A percentile compares a stretch with the other conserved stretches of the same genome.
phyloP scores from a whole-genome alignment of 345 rosid species.

The Stellera chamaejasme region DNA sequence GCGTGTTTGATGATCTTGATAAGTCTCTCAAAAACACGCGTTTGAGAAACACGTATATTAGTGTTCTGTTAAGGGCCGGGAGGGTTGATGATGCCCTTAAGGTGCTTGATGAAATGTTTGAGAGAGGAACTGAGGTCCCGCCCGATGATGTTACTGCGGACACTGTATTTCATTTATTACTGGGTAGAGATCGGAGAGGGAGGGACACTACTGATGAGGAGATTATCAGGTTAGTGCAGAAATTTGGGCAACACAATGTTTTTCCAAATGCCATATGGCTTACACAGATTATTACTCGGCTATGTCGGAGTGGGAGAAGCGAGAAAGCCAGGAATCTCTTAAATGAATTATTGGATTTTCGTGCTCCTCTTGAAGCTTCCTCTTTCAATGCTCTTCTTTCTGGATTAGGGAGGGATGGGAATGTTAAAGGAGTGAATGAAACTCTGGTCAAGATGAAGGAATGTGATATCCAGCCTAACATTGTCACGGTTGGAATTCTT shows the following conservation, averaged over 20 bases:
- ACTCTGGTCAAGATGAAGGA: constrained; percentile 52
- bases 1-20: constrained; percentile 37
- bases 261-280: constrained; percentile 41
- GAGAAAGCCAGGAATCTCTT: constrained; percentile 42
- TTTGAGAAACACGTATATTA: constrained; percentile 36
- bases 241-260: constrained; percentile 34
- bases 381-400: constrained; percentile 61
- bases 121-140: constrained; percentile 20
- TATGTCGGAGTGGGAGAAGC: constrained; percentile 32
- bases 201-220: constrained; percentile 29
- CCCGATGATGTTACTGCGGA: constrained; percentile 41
- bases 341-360: constrained; percentile 33
- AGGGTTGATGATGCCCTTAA: constrained; percentile 46
- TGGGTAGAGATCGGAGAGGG: constrained; percentile 17
- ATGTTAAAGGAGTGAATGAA: constrained; percentile 45
- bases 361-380: constrained; percentile 33
- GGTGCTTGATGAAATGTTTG: constrained; percentile 88
- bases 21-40: constrained; percentile 24
- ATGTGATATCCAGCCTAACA: constrained; percentile 35
- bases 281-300: constrained; percentile 31
- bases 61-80: constrained; percentile 23
- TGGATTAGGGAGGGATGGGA: constrained; percentile 35
- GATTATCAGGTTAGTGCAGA: constrained; percentile 30
- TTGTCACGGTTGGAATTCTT: constrained; percentile 58
- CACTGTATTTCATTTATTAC: constrained; percentile 33